Percentiles rank a stretch among this genome's conserved stretches.
phyloP scores from a whole-genome alignment of 2,329 filamentous ascomycete genomes.

The Cytospora piceicola region DNA sequence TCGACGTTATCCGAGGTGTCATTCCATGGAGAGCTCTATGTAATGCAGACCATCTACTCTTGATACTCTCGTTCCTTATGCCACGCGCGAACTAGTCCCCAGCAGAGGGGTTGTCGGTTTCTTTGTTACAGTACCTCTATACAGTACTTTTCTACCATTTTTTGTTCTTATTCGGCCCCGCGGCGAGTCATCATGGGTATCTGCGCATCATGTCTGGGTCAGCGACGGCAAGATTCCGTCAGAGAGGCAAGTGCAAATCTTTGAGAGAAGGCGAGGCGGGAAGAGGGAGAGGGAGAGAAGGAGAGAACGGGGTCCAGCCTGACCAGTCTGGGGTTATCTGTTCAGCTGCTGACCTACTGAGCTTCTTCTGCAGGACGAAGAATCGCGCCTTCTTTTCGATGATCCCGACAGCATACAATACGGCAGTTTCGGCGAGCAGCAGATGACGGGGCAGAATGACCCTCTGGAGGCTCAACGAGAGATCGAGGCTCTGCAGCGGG shows the following conservation, averaged over 20 bases:
- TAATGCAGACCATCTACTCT: neutral
- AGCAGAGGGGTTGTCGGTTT: conserved; percentile 17
- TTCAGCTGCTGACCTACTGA: conserved; percentile 17
- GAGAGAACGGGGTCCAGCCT: no score
- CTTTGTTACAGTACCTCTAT: no score
- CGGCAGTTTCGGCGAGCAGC: conserved; percentile 64
- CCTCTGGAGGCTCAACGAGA: conserved; percentile 66
- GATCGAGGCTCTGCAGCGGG: conserved; percentile 65
- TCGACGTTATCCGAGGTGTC: neutral
- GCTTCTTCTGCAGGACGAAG: conserved; percentile 53
- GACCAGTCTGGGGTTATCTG: neutral
- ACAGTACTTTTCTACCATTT: neutral
- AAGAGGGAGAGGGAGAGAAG: neutral
- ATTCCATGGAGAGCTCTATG: neutral
- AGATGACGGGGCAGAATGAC: conserved; percentile 59
- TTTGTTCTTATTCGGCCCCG: neutral
- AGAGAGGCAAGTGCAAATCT: conserved; percentile 22
- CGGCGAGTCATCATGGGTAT: conserved; percentile 19
- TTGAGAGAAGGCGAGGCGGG: neutral
- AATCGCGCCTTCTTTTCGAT: conserved; percentile 63
- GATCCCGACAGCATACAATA: conserved; percentile 63
- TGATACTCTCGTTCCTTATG: conserved; percentile 26
- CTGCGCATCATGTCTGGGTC: conserved; percentile 29
- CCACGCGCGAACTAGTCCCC: conserved; percentile 20
- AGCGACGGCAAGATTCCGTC: conserved; percentile 27